Percentiles rank a stretch among this genome's conserved stretches.
These are phyloP conservation scores for Scheffersomyces lignosus DNA, from an alignment of 805 yeast genomes.

Conservation along the genomic window DNA sequence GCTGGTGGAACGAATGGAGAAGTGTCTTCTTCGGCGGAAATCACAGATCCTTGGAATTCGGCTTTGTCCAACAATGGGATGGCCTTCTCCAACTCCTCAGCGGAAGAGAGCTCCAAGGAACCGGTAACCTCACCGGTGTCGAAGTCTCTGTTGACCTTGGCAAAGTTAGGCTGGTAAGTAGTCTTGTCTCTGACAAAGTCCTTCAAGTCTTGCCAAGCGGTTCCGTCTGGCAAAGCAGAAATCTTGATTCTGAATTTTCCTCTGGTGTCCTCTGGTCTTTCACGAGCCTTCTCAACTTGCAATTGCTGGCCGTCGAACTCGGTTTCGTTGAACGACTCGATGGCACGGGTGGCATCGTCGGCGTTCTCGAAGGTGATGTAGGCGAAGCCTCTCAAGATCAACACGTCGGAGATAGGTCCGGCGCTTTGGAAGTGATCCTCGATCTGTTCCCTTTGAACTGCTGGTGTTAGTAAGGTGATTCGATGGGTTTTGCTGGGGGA, in stretches of 20 bases:
- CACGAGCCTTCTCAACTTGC: slow-evolving; percentile 55
- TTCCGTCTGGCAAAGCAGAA: slow-evolving; percentile 67
- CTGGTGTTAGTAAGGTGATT: slow-evolving; percentile 19
- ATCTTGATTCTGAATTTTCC: slow-evolving; percentile 75
- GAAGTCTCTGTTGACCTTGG: slow-evolving; percentile 50
- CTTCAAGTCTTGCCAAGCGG: slow-evolving; percentile 87
- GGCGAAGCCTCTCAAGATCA: slow-evolving; percentile 80
- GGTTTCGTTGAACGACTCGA: slow-evolving; percentile 44
- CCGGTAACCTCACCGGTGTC: slow-evolving; percentile 48
- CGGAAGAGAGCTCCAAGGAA: slow-evolving; percentile 57
- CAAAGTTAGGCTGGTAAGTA: slow-evolving; percentile 61
- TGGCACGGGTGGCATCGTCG: slow-evolving; percentile 52
- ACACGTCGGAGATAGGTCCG: slow-evolving; percentile 69
- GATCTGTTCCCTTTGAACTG: slow-evolving; percentile 50
- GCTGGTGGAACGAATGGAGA: slow-evolving; percentile 57
- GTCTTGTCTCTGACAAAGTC: slow-evolving; percentile 84
- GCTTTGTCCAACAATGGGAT: slow-evolving; percentile 69
- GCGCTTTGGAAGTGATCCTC: slow-evolving; percentile 66
- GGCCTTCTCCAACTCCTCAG: slow-evolving; percentile 76
- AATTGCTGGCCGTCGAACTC: slow-evolving; percentile 52
- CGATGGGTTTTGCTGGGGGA: neutral
- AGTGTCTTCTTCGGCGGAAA: slow-evolving; percentile 78
- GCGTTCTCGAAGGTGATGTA: slow-evolving; percentile 80
- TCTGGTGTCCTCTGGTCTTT: slow-evolving; percentile 58
- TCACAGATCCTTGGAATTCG: slow-evolving; percentile 66